Evolutionary conservation across 208 protist species (phyloP).

Genomic region (Trypanosoma theileri): DNA sequence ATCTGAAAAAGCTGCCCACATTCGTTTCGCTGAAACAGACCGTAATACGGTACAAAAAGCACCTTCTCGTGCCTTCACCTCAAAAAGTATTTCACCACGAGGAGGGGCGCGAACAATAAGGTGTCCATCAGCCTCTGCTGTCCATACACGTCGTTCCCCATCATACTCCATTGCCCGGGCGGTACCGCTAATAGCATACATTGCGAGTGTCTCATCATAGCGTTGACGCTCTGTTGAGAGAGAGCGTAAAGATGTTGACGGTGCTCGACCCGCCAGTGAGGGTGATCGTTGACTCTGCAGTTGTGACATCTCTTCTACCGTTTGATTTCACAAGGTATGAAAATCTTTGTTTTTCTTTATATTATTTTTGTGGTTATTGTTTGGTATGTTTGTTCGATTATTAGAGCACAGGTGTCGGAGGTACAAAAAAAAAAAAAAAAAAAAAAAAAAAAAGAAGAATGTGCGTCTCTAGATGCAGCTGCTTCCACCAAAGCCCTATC

Average conservation of each 20-base stretch:
- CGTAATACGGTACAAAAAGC: conserved; percentile 21
- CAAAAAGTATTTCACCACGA: conserved; percentile 16
- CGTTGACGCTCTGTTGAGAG: conserved; percentile 30
- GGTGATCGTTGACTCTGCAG: background rate
- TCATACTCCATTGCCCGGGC: conserved; percentile 57
- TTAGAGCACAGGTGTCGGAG: no score
- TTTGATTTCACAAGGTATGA: background rate
- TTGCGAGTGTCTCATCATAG: conserved; percentile 36
- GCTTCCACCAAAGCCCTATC: no score
- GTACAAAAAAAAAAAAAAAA: no score
- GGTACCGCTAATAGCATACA: conserved; percentile 30
- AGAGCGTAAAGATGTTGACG: conserved; percentile 18
- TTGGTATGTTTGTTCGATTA: no score
- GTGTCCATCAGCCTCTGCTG: conserved; percentile 55
- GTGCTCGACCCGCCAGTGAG: background rate
- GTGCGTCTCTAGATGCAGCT: no score
- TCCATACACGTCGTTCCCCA: conserved; percentile 56
- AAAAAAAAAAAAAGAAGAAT: no score
- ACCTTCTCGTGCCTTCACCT: background rate
- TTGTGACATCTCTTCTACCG: background rate
- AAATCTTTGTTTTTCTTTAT: background rate
- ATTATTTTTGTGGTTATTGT: background rate
- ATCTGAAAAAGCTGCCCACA: conserved; percentile 68
- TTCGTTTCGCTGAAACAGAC: conserved; percentile 25
- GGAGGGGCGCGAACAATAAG: conserved; percentile 48